phyloP scores from a whole-genome alignment of 2,329 filamentous ascomycete genomes.

The Penicillium sp. region DNA sequence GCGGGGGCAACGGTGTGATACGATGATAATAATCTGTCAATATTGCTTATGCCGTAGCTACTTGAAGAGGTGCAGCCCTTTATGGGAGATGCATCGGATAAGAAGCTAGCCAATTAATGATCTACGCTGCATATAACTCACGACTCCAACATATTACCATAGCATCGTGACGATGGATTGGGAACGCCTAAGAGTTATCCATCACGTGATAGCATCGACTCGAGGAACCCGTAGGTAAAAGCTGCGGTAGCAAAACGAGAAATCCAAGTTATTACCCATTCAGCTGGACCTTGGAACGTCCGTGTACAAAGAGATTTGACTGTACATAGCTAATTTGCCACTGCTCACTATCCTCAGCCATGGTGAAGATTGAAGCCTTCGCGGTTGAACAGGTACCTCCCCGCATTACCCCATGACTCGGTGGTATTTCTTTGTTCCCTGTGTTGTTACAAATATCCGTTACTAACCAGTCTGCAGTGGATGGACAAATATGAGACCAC shows the following conservation, averaged over 20 bases:
- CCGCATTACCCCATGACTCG: conserved; percentile 29
- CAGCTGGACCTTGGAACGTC: background rate
- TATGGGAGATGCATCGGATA: too few species aligned
- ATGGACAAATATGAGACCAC: conserved; percentile 55
- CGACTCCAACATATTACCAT: background rate
- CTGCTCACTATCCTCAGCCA: conserved; percentile 13
- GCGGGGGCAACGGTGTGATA: too few species aligned
- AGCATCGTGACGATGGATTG: background rate
- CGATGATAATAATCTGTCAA: too few species aligned
- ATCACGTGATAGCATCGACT: background rate
- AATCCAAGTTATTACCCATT: background rate
- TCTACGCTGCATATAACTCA: too few species aligned
- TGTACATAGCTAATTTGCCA: background rate
- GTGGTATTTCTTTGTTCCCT: background rate
- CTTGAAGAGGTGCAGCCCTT: too few species aligned
- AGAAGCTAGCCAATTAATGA: too few species aligned
- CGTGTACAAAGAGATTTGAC: background rate
- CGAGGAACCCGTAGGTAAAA: background rate
- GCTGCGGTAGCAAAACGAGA: background rate
- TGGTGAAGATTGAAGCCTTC: conserved; percentile 45
- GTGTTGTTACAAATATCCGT: background rate
- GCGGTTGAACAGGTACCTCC: conserved; percentile 64
- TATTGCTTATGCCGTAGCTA: too few species aligned
- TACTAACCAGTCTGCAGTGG: conserved; percentile 44
- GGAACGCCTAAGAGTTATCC: background rate